Conservation (phyloP, 306 rosid species). For the Amphicarpaea edgeworthii region DNA sequence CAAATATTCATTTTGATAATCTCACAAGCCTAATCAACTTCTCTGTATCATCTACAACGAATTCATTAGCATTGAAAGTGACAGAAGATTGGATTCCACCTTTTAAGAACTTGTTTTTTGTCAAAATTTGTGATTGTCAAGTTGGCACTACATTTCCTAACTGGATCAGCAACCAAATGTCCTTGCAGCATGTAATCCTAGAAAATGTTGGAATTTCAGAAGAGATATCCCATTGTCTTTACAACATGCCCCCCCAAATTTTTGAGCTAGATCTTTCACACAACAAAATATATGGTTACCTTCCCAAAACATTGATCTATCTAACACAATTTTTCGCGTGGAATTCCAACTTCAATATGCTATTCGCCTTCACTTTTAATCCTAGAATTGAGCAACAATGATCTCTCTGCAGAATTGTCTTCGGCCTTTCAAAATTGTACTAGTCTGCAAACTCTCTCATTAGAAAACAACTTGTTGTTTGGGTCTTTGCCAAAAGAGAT, state of each 20-base stretch:
- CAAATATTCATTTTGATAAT: neutral
- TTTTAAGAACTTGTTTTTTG: neutral
- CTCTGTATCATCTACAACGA: neutral
- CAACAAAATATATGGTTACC: slow-evolving; percentile 23
- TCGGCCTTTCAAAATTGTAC: slow-evolving; percentile 6
- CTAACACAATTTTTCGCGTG: slow-evolving; percentile 7
- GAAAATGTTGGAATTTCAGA: neutral
- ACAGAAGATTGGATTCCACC: slow-evolving; percentile 1
- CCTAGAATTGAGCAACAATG: slow-evolving; percentile 12
- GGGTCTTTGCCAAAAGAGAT: slow-evolving; percentile 21
- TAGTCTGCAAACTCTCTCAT: no score
- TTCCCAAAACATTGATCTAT: slow-evolving; percentile 11
- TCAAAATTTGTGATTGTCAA: neutral
- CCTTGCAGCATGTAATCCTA: neutral
- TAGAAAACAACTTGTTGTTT: neutral
- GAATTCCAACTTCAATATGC: slow-evolving; percentile 5
- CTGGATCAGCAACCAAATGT: neutral
- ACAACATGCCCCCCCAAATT: neutral
- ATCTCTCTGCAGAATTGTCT: neutral
- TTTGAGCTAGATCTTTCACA: slow-evolving; percentile 11
- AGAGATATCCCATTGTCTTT: neutral
- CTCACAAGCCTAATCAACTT: neutral
- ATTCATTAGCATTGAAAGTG: neutral
- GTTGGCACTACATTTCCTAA: neutral
- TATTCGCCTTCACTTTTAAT: slow-evolving; percentile 7